Conservation (phyloP, 371 early-diverging fungal genomes). For the Mucor sp. region DNA sequence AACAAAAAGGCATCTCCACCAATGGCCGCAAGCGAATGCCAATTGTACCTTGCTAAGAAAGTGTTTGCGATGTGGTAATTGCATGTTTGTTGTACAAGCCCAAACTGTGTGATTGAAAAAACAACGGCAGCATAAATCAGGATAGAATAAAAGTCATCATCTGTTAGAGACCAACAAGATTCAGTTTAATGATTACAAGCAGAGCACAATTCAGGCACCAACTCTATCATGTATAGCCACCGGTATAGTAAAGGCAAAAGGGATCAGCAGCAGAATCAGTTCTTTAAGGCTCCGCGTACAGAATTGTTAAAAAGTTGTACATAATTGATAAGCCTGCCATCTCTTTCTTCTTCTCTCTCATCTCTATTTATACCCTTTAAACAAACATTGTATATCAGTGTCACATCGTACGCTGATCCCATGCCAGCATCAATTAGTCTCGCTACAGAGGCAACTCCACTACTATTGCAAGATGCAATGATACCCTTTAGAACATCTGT, state of each 20-base stretch:
- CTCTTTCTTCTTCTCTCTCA: not conserved
- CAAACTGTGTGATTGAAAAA: no score
- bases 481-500: conserved; percentile 3
- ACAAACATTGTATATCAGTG: not conserved
- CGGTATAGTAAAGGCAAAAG: no score
- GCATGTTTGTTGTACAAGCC: not conserved
- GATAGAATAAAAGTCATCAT: no score
- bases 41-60: conserved; percentile 2
- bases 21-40: conserved; percentile 26
- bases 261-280: not conserved
- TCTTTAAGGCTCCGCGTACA: not conserved
- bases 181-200: not conserved
- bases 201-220: not conserved
- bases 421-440: not conserved
- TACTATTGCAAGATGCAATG: not conserved
- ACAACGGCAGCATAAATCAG: no score
- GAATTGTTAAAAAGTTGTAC: not conserved
- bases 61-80: no score
- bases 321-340: not conserved
- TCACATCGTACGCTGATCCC: not conserved
- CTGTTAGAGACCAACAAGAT: not conserved
- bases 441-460: conserved; percentile 5
- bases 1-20: conserved; percentile 15
- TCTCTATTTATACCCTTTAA: not conserved
- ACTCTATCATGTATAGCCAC: not conserved